Conservation (phyloP, 31 red algal species). For the Asparagopsis taxiformis region DNA sequence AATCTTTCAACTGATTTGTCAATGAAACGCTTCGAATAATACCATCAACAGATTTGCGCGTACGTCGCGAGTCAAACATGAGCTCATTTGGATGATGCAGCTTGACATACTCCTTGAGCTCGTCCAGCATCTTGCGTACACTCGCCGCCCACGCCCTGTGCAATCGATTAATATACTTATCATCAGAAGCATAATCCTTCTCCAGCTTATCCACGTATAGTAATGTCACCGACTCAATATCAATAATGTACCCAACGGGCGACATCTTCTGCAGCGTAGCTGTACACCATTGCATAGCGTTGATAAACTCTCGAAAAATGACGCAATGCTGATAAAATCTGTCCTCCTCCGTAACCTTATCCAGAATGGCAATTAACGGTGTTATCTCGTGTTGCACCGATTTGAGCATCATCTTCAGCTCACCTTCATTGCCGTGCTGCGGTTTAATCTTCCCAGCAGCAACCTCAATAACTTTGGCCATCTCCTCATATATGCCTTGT, state of each 20-base stretch:
- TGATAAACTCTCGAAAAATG: conserved; percentile 56
- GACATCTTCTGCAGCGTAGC: conserved; percentile 74
- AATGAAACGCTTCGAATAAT: conserved; percentile 43
- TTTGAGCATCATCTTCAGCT: conserved; percentile 60
- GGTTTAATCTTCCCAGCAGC: conserved; percentile 40
- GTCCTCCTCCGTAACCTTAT: conserved; percentile 34
- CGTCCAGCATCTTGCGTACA: conserved; percentile 72
- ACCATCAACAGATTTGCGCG: conserved; percentile 53
- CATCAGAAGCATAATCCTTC: conserved; percentile 26
- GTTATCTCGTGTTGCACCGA: conserved; percentile 64
- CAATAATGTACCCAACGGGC: conserved; percentile 76
- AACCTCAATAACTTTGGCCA: conserved; percentile 70
- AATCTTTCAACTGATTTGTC: conserved; percentile 39
- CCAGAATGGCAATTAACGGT: conserved; percentile 32
- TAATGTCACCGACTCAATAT: conserved; percentile 66
- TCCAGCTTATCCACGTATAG: conserved; percentile 53
- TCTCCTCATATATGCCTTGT: conserved; percentile 53
- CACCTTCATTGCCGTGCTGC: conserved; percentile 39
- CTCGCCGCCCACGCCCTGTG: conserved; percentile 61
- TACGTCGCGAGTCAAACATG: conserved; percentile 65
- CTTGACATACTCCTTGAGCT: conserved; percentile 82
- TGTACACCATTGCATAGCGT: conserved; percentile 66
- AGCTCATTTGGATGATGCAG: conserved; percentile 77
- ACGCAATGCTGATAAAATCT: conserved; percentile 48
- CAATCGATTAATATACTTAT: conserved; percentile 25